These are phyloP conservation scores for Linderniella brevidens DNA, from an alignment of 257 asterid genomes.

Conservation along the genomic window DNA sequence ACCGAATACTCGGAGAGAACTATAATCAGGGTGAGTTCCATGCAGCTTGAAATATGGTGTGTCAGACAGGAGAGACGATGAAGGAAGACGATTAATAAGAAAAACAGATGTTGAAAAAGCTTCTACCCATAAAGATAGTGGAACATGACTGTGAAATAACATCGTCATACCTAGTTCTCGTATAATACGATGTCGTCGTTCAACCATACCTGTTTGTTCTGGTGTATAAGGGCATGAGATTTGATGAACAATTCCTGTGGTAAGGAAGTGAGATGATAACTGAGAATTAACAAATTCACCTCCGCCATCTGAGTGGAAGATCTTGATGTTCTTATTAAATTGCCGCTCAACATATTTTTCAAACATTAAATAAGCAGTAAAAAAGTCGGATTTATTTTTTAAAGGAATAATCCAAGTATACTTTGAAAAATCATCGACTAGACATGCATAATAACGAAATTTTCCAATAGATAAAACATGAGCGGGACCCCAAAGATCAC, in stretches of 20 bases:
- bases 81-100: conserved; percentile 1
- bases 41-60: not conserved
- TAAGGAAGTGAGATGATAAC: not conserved
- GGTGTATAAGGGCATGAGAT: conserved; percentile 5
- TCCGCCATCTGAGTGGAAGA: conserved; percentile 6
- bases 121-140: not conserved
- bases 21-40: not conserved
- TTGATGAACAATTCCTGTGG: conserved; percentile 3
- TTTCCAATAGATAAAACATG: conserved; percentile 4
- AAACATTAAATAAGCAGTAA: conserved; percentile 1
- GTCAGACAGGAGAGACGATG: not conserved
- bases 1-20: not conserved
- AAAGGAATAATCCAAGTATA: conserved; percentile 3
- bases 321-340: conserved; percentile 1
- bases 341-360: conserved; percentile 6
- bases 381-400: conserved; percentile 1
- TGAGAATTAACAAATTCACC: conserved; percentile 2
- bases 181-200: conserved; percentile 3
- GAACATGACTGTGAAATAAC: conserved; percentile 4
- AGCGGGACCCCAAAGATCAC: conserved; percentile 8
- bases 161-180: conserved; percentile 10
- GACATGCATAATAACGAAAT: conserved; percentile 9
- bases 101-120: not conserved
- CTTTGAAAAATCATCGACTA: conserved; percentile 7
- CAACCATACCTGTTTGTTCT: conserved; percentile 6